phyloP scores from a whole-genome alignment of 139 green algal species.

The Haematococcus sp. region DNA sequence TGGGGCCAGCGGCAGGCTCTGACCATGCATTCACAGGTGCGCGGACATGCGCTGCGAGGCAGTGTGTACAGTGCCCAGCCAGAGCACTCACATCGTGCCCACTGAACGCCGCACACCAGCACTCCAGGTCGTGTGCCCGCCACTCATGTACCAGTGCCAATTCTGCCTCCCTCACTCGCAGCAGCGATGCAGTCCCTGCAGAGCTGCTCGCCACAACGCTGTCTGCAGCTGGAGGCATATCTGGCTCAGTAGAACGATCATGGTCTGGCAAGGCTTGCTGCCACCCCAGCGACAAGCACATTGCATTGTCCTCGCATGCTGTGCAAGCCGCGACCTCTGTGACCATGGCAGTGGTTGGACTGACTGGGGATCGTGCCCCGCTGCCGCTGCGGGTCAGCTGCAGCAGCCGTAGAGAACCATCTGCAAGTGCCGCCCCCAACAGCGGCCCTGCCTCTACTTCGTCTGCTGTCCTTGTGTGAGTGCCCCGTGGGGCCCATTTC shows the following conservation, averaged over 20 bases:
- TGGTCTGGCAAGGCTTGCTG: not conserved
- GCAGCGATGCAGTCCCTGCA: constrained; percentile 12
- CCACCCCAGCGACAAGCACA: constrained; percentile 39
- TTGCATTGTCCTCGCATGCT: constrained; percentile 4
- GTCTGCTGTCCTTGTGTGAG: not conserved
- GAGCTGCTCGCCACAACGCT: constrained; percentile 19
- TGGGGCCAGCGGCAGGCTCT: too few species aligned
- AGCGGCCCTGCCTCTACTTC: not conserved
- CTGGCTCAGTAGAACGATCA: not conserved
- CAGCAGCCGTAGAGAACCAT: constrained; percentile 28
- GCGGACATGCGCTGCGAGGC: too few species aligned
- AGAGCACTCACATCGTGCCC: constrained; percentile 26
- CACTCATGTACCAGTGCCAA: constrained; percentile 34
- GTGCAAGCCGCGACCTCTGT: not conserved
- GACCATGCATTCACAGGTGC: too few species aligned
- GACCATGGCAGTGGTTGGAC: not conserved
- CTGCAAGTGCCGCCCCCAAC: constrained; percentile 26
- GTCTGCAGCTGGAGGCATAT: not conserved
- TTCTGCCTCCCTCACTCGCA: constrained; percentile 16
- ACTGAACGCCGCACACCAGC: constrained; percentile 53
- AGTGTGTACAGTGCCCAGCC: too few species aligned
- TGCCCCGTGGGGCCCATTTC: constrained; percentile 32
- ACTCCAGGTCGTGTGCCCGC: constrained; percentile 62
- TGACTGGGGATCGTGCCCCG: too few species aligned
- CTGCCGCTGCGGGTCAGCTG: constrained; percentile 1